phyloP scores from a whole-genome alignment of 225 moss, liverwort and hornwort genomes.

The Physcomitrium patens region DNA sequence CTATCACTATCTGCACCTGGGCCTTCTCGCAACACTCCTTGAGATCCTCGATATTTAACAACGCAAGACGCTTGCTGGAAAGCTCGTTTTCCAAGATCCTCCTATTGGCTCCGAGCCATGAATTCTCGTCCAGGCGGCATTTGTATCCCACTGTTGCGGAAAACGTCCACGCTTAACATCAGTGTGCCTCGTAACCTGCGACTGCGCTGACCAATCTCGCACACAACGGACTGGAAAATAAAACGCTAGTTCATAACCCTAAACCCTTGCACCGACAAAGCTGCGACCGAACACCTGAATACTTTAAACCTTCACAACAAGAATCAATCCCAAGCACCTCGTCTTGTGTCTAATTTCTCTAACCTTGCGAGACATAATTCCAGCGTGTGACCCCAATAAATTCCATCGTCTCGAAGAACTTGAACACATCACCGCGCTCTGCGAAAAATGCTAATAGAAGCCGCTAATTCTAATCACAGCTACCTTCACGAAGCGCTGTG shows the following conservation, averaged over 20 bases:
- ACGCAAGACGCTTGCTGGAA: slow-evolving; percentile 31
- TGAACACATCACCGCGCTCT: too few species aligned
- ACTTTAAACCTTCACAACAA: too few species aligned
- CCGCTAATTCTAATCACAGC: too few species aligned
- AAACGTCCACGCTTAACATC: neutral
- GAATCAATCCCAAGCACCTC: too few species aligned
- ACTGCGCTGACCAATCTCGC: neutral
- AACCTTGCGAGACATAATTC: too few species aligned
- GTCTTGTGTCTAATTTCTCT: too few species aligned
- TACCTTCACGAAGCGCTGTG: too few species aligned
- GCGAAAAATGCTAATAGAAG: too few species aligned
- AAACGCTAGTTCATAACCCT: slow-evolving; percentile 18
- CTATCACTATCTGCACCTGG: slow-evolving; percentile 37
- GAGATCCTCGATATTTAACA: slow-evolving; percentile 37
- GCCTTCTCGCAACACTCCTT: slow-evolving; percentile 23
- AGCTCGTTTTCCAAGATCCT: slow-evolving; percentile 36
- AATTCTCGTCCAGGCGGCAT: slow-evolving; percentile 42
- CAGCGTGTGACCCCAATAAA: too few species aligned
- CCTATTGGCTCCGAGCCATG: slow-evolving; percentile 43
- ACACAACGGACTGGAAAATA: neutral
- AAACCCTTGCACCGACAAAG: slow-evolving; percentile 1
- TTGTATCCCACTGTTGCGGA: slow-evolving; percentile 46
- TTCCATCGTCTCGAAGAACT: too few species aligned
- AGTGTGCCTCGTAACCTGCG: neutral
- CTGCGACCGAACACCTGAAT: neutral